Evolutionary conservation across 306 rosid species (phyloP), one percentile per base, ranked within the genome.

Genomic region (Cicer bijugum): DNA sequence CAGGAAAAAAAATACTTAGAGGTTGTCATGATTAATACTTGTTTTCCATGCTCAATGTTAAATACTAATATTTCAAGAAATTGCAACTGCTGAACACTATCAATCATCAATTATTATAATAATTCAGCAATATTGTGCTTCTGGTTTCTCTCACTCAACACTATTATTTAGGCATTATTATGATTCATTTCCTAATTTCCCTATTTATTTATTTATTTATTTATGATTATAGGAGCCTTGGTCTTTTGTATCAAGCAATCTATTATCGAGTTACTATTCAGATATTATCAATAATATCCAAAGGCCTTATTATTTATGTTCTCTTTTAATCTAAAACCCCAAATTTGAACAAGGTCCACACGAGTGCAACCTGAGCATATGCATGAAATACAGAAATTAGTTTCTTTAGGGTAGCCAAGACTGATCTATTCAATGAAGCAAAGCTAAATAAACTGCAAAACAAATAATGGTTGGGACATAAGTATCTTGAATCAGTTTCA

Each of bases 401-500:
- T 19, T 74, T 61, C 52, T 75, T 69, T 1, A 10, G 33, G 38
- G 35, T 44, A 58, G 64, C 56, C 9, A 12, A 64, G 47, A 33
- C 37, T 8, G 4, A 23, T 45, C 48, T 43, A 40, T n/a, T 10
- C 51, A 60, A 17, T 38, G 72, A 20, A 52, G 55, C 42, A 47
- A 69, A 60, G 58, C 59, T 51, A 73, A 51, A 67, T 47, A 52
- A 45, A 74, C 33, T 15, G 71, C 28, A 75, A 71, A 42, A 12
- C 50, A 73, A 69, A 52, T 38, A 67, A 71, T n/a, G 12, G 51
- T 47, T 20, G 69, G 46, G 76, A 44, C 67, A 68, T 23, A 23
- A 47, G 63, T 45, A 68, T 74, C 46, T 64, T 65, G 19, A 80
- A 70, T 58, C 35, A 39, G 53, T 56, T 72, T 64, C 28, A 59